phyloP scores from a whole-genome alignment of 768 basidiomycete species.

The Boletus vermiculosoides region DNA sequence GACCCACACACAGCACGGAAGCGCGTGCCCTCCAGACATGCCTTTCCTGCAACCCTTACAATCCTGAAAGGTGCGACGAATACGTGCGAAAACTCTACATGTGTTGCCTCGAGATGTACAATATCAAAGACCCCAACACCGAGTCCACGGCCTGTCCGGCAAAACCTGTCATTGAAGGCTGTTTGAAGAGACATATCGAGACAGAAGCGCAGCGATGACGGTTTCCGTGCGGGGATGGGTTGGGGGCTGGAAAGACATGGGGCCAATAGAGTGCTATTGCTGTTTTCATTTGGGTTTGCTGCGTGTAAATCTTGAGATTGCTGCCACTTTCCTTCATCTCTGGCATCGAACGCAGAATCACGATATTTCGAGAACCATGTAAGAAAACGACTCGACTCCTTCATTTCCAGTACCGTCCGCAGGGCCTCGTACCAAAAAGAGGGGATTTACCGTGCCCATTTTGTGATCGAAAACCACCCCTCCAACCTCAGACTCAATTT shows the following conservation, averaged over 20 bases:
- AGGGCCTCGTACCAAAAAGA: no score
- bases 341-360: no score
- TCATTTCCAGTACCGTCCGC: no score
- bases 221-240: neutral
- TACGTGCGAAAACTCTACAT: slow-evolving; percentile 53
- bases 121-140: slow-evolving; percentile 35
- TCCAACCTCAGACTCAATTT: no score
- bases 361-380: no score
- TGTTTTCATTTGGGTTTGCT: no score
- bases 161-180: slow-evolving; percentile 49
- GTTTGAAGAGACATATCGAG: slow-evolving; percentile 49
- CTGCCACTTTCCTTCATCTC: no score
- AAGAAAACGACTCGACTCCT: no score
- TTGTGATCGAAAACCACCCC: no score
- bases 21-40: slow-evolving; percentile 66
- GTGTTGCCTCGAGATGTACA: slow-evolving; percentile 63
- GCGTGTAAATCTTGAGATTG: no score
- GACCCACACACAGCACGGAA: slow-evolving; percentile 20
- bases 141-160: slow-evolving; percentile 57
- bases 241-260: neutral
- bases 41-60: slow-evolving; percentile 60
- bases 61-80: slow-evolving; percentile 58
- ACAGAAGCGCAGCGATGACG: slow-evolving; percentile 12
- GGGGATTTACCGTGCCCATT: no score
- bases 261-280: no score